A percentile compares a stretch with the other conserved stretches of the same genome.
Conservation (phyloP, 345 rosid species). For the Excoecaria agallocha region DNA sequence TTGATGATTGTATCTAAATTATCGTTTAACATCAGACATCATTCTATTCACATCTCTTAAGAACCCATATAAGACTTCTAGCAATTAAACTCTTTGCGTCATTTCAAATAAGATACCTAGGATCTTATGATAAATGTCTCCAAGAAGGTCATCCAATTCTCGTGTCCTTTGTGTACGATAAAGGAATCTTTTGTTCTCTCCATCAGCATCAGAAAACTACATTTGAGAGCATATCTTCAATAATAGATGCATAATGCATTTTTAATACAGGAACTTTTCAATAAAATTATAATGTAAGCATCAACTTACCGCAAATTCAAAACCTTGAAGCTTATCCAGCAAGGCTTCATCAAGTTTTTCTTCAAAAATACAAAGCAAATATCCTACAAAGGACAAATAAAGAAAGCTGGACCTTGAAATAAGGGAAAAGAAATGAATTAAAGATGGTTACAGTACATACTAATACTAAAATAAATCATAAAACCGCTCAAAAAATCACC, state of each 20-base stretch:
- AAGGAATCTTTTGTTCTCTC: conserved; percentile 66
- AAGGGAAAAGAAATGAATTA: not conserved
- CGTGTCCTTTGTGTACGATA: conserved; percentile 85
- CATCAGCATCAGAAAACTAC: conserved; percentile 77
- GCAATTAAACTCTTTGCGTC: not conserved
- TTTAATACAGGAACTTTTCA: not conserved
- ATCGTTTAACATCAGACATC: not conserved
- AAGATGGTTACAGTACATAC: not conserved
- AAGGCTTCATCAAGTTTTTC: conserved; percentile 63
- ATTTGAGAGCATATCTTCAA: conserved; percentile 15
- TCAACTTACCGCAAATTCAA: conserved; percentile 70
- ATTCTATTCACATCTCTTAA: not conserved
- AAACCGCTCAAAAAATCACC: not conserved
- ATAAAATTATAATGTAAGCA: conserved; percentile 8
- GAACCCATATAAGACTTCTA: not conserved
- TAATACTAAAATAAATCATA: not conserved
- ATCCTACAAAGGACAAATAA: conserved; percentile 38
- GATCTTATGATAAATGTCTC: conserved; percentile 94
- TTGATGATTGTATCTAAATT: not conserved
- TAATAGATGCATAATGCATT: conserved; percentile 1
- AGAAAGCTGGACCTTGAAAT: not conserved
- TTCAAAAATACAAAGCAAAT: conserved; percentile 79
- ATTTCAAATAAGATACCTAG: conserved; percentile 44
- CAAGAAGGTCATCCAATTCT: conserved; percentile 80
- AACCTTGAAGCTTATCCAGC: conserved; percentile 48